These are phyloP conservation scores for Linanthus parryae DNA, from an alignment of 148 eudicot species.

Conservation along the genomic window DNA sequence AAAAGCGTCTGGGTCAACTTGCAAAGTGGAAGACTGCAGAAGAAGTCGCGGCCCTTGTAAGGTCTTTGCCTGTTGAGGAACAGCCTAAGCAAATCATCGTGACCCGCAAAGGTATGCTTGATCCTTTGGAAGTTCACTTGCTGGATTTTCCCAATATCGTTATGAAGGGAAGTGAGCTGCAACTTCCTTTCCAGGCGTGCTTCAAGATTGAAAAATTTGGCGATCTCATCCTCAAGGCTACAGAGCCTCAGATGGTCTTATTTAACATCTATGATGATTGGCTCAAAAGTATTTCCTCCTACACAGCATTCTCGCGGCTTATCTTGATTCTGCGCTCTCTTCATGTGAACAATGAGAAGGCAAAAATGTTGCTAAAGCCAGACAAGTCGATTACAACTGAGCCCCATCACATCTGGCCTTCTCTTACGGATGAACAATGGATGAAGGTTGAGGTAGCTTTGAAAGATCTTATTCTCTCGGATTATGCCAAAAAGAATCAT, in stretches of 20 bases:
- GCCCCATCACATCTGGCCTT: conserved; percentile 96
- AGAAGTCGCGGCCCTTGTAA: conserved; percentile 92
- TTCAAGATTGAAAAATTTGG: conserved; percentile 97
- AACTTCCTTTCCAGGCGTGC: conserved; percentile 97
- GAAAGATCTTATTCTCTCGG: conserved; percentile 85
- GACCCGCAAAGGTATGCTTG: conserved; percentile 97
- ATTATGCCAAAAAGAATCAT: conserved; percentile 94
- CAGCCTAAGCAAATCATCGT: conserved; percentile 94
- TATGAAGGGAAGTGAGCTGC: conserved; percentile 94
- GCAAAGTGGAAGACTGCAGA: conserved; percentile 99
- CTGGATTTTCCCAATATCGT: conserved; percentile 93
- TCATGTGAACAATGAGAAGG: conserved; percentile 97
- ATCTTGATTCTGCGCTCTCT: conserved; percentile 88
- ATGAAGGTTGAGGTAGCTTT: conserved; percentile 98
- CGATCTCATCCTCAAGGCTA: conserved; percentile 89
- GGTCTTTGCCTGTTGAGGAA: conserved; percentile 94
- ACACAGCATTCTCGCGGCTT: conserved; percentile 89
- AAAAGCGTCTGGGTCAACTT: conserved; percentile 95
- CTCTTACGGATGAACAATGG: conserved; percentile 91
- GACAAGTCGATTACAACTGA: conserved; percentile 89
- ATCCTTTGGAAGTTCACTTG: conserved; percentile 92
- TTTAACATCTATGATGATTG: conserved; percentile 97
- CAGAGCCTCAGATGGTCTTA: conserved; percentile 96
- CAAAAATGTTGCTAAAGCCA: conserved; percentile 92
- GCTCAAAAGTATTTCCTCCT: conserved; percentile 92